These are phyloP conservation scores for Aspergillus nomiae DNA, from an alignment of 2,329 filamentous ascomycete species.

Conservation along the genomic window DNA sequence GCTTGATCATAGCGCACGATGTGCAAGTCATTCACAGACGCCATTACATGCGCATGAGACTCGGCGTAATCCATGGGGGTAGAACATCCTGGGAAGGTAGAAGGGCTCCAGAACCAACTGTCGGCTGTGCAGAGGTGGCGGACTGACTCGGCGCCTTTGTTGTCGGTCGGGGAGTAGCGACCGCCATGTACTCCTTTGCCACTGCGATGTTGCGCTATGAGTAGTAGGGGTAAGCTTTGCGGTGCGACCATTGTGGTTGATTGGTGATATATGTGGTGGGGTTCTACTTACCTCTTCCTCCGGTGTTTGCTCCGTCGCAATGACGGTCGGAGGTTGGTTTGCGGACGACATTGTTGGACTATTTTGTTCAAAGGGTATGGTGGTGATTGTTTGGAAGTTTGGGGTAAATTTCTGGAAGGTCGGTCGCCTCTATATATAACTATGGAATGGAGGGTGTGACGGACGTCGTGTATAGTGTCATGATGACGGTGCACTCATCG, in stretches of 20 bases:
- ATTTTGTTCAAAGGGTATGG: neutral
- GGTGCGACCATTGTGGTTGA: neutral
- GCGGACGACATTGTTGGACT: constrained; percentile 4
- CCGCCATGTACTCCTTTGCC: constrained; percentile 41
- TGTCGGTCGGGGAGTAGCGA: constrained; percentile 40
- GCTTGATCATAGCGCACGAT: constrained; percentile 40
- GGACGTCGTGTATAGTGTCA: neutral
- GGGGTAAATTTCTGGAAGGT: too few species aligned
- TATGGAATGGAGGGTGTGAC: neutral
- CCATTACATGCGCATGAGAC: constrained; percentile 40
- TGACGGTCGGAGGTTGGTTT: constrained; percentile 6
- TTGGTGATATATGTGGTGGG: neutral
- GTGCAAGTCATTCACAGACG: constrained; percentile 35
- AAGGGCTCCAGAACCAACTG: constrained; percentile 38
- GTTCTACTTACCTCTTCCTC: constrained; percentile 7
- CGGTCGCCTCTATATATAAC: neutral
- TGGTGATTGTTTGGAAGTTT: too few species aligned
- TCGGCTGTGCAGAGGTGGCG: constrained; percentile 35
- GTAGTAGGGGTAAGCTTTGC: too few species aligned
- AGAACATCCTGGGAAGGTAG: constrained; percentile 40
- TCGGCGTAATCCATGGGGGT: constrained; percentile 42
- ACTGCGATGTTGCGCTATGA: constrained; percentile 32
- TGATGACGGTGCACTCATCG: neutral
- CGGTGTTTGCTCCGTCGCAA: constrained; percentile 6
- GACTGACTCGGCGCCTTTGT: constrained; percentile 36